These are phyloP conservation scores for Penicillium sp. DNA, from an alignment of 2,329 filamentous ascomycete species.

Conservation along the genomic window DNA sequence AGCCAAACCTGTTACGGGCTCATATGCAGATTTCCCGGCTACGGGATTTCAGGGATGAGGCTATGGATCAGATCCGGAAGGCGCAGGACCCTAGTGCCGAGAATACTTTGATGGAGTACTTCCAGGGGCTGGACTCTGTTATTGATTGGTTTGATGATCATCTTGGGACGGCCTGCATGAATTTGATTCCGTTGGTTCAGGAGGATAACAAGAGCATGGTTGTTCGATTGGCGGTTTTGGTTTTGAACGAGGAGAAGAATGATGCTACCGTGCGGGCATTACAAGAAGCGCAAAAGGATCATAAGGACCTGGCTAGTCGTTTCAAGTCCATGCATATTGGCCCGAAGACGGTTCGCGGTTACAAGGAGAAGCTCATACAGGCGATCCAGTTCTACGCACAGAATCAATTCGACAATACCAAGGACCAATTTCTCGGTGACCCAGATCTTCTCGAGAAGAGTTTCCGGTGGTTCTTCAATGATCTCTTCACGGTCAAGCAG, in stretches of 20 bases:
- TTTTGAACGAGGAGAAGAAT: slow-evolving; percentile 95
- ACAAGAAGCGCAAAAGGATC: slow-evolving; percentile 92
- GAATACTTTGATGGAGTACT: slow-evolving; percentile 85
- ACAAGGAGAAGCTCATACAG: slow-evolving; percentile 92
- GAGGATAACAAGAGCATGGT: slow-evolving; percentile 85
- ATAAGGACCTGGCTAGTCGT: slow-evolving; percentile 87
- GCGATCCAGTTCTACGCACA: slow-evolving; percentile 73
- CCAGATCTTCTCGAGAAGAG: slow-evolving; percentile 80
- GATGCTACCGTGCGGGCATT: slow-evolving; percentile 87
- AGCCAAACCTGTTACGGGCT: slow-evolving; percentile 84
- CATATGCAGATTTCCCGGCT: slow-evolving; percentile 92
- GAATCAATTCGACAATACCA: slow-evolving; percentile 70
- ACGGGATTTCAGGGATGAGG: slow-evolving; percentile 91
- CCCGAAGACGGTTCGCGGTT: slow-evolving; percentile 86
- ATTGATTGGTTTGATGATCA: slow-evolving; percentile 97
- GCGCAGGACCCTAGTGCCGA: slow-evolving; percentile 73
- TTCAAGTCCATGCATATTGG: slow-evolving; percentile 96
- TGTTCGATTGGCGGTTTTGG: slow-evolving; percentile 85
- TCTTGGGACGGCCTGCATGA: slow-evolving; percentile 82
- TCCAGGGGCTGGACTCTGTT: slow-evolving; percentile 78
- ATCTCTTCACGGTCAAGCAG: slow-evolving; percentile 89
- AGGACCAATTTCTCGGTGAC: slow-evolving; percentile 77
- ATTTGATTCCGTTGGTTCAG: slow-evolving; percentile 83
- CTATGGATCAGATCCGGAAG: slow-evolving; percentile 90
- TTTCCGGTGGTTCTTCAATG: slow-evolving; percentile 96